Percentiles rank a stretch among this genome's conserved stretches.
Conservation (phyloP, 306 rosid genomes). For the Lupinus albus region DNA sequence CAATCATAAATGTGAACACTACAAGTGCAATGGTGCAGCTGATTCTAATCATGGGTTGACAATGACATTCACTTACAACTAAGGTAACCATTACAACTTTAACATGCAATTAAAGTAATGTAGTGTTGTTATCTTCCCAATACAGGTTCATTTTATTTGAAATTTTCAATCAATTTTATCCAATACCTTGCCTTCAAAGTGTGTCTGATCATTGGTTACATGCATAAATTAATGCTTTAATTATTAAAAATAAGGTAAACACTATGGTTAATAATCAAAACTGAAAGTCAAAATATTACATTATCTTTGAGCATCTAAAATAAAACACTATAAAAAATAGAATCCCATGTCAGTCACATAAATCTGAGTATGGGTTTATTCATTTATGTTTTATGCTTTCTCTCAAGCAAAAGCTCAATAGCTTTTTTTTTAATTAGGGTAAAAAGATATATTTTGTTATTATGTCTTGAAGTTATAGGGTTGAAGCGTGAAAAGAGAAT, state of each 20-base stretch:
- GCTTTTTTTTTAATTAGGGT: too few relatives aligned
- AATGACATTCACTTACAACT: constrained; percentile 42
- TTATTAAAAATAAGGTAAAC: constrained; percentile 17
- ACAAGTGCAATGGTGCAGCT: constrained; percentile 35
- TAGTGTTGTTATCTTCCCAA: constrained; percentile 37
- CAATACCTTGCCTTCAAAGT: constrained; percentile 41
- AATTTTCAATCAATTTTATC: constrained; percentile 27
- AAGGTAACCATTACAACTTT: constrained; percentile 29
- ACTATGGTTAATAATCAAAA: constrained; percentile 40
- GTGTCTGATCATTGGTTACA: constrained; percentile 37
- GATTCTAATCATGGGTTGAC: constrained; percentile 53
- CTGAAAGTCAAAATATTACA: constrained; percentile 37
- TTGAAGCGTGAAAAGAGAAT: too few relatives aligned
- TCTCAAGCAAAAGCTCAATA: constrained; percentile 28
- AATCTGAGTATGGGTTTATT: constrained; percentile 15
- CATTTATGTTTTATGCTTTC: constrained; percentile 4
- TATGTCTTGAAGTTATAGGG: too few relatives aligned
- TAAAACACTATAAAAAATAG: constrained; percentile 34
- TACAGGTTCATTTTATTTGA: constrained; percentile 26
- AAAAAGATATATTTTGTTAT: too few relatives aligned
- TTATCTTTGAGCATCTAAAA: constrained; percentile 38
- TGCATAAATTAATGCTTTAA: constrained; percentile 20
- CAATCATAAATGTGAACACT: constrained; percentile 25
- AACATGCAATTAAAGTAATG: not conserved
- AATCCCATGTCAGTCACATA: constrained; percentile 40